phyloP scores from a whole-genome alignment of 805 yeast genomes.

The Kuraishia ogatae region DNA sequence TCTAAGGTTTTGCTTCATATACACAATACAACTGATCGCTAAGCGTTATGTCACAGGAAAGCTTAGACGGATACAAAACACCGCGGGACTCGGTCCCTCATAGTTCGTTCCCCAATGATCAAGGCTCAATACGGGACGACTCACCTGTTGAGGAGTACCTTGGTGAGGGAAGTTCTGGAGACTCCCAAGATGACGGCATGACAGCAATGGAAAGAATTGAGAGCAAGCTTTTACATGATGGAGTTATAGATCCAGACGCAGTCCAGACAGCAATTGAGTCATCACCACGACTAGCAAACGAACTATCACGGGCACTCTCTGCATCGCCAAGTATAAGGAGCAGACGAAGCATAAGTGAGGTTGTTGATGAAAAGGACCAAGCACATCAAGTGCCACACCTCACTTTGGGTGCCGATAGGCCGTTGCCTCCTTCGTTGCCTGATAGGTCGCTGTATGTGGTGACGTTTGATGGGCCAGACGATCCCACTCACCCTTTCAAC shows the following conservation, averaged over 20 bases:
- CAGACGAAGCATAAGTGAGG: background rate
- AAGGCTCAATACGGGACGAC: background rate
- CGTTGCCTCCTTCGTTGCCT: conserved; percentile 54
- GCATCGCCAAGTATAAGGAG: background rate
- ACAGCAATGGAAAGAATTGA: background rate
- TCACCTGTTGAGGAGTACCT: background rate
- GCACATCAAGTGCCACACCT: conserved; percentile 22
- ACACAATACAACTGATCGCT: no score
- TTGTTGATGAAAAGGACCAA: background rate
- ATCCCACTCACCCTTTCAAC: conserved; percentile 75
- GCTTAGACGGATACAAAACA: no score
- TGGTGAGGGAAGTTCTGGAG: background rate
- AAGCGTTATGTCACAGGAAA: background rate
- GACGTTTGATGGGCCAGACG: conserved; percentile 68
- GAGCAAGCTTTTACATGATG: background rate
- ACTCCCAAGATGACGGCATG: background rate
- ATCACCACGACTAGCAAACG: background rate
- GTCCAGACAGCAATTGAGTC: background rate
- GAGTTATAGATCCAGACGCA: background rate
- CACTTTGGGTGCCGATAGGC: conserved; percentile 60
- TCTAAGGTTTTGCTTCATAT: no score
- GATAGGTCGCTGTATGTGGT: conserved; percentile 51
- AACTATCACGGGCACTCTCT: background rate
- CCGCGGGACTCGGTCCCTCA: no score
- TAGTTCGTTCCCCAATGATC: no score